These are phyloP conservation scores for Harringtonia aguacate DNA, from an alignment of 2,329 filamentous ascomycete genomes.

Conservation along the genomic window DNA sequence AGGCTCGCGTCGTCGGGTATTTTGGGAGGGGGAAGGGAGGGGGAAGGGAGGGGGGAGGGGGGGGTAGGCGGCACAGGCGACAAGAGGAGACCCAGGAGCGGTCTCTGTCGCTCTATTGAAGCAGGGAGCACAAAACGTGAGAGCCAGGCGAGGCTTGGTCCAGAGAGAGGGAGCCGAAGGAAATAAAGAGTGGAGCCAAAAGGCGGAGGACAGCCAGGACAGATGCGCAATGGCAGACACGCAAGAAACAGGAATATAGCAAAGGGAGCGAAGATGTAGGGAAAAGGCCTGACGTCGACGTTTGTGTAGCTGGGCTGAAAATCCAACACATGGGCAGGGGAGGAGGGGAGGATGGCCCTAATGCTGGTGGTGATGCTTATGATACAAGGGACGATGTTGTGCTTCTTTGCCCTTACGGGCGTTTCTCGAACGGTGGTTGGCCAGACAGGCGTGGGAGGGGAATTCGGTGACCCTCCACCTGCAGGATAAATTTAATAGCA, in stretches of 20 bases:
- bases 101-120: neutral
- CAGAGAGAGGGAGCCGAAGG: neutral
- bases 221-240: neutral
- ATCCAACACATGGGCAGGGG: neutral
- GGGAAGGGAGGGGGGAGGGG: too few species aligned
- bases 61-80: too few species aligned
- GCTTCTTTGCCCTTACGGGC: constrained; percentile 1
- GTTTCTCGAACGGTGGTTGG: neutral
- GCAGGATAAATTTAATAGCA: neutral
- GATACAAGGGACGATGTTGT: constrained; percentile 5
- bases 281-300: too few species aligned
- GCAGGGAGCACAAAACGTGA: neutral
- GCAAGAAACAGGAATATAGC: too few species aligned
- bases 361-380: constrained; percentile 1
- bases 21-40: neutral
- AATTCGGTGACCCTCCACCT: neutral
- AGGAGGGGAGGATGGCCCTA: neutral
- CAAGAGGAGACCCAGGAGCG: too few species aligned
- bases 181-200: constrained; percentile 7
- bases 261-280: too few species aligned
- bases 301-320: neutral
- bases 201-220: constrained; percentile 1
- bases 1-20: neutral
- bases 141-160: neutral
- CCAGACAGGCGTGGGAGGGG: neutral